Percentiles rank a stretch among this genome's conserved stretches.
Conservation (phyloP, 495 filamentous ascomycete genomes). For the Penicillium desertorum region DNA sequence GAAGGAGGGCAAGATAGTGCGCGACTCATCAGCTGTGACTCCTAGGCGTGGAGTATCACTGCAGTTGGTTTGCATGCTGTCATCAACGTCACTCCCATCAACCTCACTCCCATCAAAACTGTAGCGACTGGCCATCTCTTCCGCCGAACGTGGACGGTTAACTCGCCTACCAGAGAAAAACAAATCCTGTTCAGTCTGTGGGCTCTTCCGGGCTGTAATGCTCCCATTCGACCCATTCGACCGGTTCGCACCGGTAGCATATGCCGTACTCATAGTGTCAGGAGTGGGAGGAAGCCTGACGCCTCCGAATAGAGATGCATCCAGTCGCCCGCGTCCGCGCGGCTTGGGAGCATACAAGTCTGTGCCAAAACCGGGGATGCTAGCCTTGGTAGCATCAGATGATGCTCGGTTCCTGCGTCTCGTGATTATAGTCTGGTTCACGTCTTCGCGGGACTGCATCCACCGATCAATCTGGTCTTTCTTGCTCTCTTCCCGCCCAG, state of each 20-base stretch:
- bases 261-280: slow-evolving; percentile 48
- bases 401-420: slow-evolving; percentile 20
- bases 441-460: slow-evolving; percentile 29
- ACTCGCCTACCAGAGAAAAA: slow-evolving; percentile 25
- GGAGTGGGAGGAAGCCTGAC: slow-evolving; percentile 44
- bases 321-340: slow-evolving; percentile 29
- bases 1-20: slow-evolving; percentile 35
- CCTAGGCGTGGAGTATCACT: slow-evolving; percentile 35
- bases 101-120: slow-evolving; percentile 33
- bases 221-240: slow-evolving; percentile 34
- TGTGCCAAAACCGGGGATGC: slow-evolving; percentile 19
- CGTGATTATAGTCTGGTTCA: slow-evolving; percentile 22
- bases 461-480: slow-evolving; percentile 32
- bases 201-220: slow-evolving; percentile 29
- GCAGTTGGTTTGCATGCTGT: slow-evolving; percentile 35
- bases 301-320: slow-evolving; percentile 37
- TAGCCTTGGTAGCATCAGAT: slow-evolving; percentile 22
- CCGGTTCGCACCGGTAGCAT: slow-evolving; percentile 31
- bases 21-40: slow-evolving; percentile 24
- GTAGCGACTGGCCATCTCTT: slow-evolving; percentile 32
- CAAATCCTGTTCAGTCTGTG: slow-evolving; percentile 16
- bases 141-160: slow-evolving; percentile 38
- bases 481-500: slow-evolving; percentile 21
- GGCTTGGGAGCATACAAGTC: slow-evolving; percentile 27
- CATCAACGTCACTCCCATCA: slow-evolving; percentile 28